phyloP scores from a whole-genome alignment of 202 grass and related monocot species.

The Elaeis oleifera region DNA sequence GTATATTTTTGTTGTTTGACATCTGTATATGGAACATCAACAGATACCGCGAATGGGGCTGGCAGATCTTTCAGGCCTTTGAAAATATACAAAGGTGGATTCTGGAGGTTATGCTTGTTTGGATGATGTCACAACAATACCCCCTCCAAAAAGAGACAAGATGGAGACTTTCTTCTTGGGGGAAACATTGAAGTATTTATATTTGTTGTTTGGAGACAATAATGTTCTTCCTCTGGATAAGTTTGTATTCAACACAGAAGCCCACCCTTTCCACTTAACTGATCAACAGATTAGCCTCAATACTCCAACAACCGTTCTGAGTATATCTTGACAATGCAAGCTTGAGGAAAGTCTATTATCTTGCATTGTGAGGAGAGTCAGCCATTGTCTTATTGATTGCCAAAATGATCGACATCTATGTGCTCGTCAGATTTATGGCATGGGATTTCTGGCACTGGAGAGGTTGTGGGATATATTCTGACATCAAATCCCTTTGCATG shows the following conservation, averaged over 20 bases:
- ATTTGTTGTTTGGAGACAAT: constrained; percentile 90
- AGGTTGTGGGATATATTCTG: no score
- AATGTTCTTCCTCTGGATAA: constrained; percentile 68
- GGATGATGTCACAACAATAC: constrained; percentile 83
- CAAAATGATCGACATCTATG: no score
- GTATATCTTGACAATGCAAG: no score
- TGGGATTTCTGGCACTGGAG: no score
- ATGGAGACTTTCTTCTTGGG: constrained; percentile 97
- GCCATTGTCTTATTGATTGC: no score
- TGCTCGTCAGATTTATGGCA: no score
- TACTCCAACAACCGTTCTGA: no score
- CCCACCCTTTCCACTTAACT: constrained; percentile 76
- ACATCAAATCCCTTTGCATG: no score
- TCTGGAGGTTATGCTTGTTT: constrained; percentile 89
- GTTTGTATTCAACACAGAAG: constrained; percentile 98
- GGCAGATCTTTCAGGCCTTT: constrained; percentile 95
- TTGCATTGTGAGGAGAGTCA: no score
- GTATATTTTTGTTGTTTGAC: background rate
- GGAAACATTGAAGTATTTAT: constrained; percentile 94
- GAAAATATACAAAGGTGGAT: constrained; percentile 86
- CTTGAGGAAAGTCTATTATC: no score
- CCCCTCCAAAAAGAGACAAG: constrained; percentile 78
- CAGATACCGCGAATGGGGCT: constrained; percentile 98
- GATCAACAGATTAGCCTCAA: background rate
- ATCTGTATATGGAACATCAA: constrained; percentile 7